phyloP scores from a whole-genome alignment of 1,284 basidiomycete genomes.

The Sanghuangporus sanghuang region DNA sequence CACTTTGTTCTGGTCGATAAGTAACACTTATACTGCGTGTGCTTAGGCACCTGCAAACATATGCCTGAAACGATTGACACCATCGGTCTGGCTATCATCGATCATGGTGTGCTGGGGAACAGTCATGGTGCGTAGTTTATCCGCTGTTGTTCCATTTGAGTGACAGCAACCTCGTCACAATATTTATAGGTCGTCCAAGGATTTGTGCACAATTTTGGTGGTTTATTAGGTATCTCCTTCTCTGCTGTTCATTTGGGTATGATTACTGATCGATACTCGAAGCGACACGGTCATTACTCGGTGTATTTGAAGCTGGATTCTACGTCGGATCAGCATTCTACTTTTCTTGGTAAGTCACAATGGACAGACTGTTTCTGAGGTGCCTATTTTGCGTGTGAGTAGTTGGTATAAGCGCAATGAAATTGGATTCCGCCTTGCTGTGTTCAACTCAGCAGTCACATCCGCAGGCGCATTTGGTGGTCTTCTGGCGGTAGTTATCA shows the following conservation, averaged over 20 bases:
- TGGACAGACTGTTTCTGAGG: not conserved
- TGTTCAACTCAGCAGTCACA: constrained; percentile 72
- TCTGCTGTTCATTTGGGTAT: not conserved
- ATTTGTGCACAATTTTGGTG: constrained; percentile 55
- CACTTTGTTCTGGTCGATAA: not conserved
- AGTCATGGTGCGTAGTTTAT: constrained; percentile 48
- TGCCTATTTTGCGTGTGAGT: not conserved
- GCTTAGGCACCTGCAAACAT: constrained; percentile 59
- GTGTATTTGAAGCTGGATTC: constrained; percentile 65
- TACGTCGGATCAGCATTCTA: constrained; percentile 63
- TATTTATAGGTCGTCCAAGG: constrained; percentile 52
- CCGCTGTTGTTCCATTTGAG: too few relatives aligned
- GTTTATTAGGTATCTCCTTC: constrained; percentile 47
- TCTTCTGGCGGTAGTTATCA: constrained; percentile 50
- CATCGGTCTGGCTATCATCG: constrained; percentile 56
- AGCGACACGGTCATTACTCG: constrained; percentile 63
- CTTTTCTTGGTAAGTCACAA: constrained; percentile 49
- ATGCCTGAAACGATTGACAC: constrained; percentile 62
- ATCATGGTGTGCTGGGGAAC: constrained; percentile 66
- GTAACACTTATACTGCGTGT: not conserved
- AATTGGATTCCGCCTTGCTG: constrained; percentile 56
- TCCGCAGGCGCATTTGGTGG: constrained; percentile 70
- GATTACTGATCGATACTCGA: constrained; percentile 1
- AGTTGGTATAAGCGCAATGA: constrained; percentile 65
- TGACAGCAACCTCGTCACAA: not conserved